Percentiles rank a stretch among this genome's conserved stretches.
Evolutionary conservation across 2,329 filamentous ascomycete species (phyloP).

Genomic region (Ceratocystis cacaofunesta): DNA sequence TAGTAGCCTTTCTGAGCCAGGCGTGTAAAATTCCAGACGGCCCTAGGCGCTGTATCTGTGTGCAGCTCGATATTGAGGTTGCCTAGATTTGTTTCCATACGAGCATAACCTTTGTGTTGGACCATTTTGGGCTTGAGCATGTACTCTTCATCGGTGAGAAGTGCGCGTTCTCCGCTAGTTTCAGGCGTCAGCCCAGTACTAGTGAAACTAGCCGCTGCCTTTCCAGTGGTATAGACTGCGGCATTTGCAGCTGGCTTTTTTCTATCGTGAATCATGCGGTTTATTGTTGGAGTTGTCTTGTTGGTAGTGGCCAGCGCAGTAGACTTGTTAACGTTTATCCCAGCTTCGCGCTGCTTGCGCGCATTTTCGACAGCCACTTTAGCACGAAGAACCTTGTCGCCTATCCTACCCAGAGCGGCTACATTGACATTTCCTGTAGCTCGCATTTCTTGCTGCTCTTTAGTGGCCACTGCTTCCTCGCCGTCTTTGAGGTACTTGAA

Average conservation of each 20-base stretch:
- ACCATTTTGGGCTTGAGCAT: constrained; percentile 85
- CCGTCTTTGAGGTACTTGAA: constrained; percentile 88
- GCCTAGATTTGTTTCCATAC: constrained; percentile 74
- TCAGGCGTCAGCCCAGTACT: constrained; percentile 86
- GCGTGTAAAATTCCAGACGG: constrained; percentile 93
- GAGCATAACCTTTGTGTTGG: constrained; percentile 79
- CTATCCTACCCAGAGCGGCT: constrained; percentile 60
- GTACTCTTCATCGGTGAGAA: constrained; percentile 87
- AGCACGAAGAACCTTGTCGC: constrained; percentile 72
- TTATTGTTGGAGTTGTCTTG: neutral
- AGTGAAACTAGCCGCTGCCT: constrained; percentile 85
- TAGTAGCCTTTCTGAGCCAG: constrained; percentile 86
- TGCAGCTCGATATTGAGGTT: constrained; percentile 79
- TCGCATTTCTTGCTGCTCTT: constrained; percentile 54
- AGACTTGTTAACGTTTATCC: constrained; percentile 39
- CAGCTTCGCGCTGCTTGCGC: constrained; percentile 53
- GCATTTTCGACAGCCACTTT: constrained; percentile 90
- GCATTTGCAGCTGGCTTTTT: constrained; percentile 64
- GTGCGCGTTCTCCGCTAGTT: constrained; percentile 71
- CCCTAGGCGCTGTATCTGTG: constrained; percentile 78
- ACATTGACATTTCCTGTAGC: constrained; percentile 60
- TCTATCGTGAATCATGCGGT: constrained; percentile 34
- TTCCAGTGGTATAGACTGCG: constrained; percentile 77
- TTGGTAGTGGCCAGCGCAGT: neutral
- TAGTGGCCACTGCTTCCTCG: constrained; percentile 49